These are phyloP conservation scores for Talaromyces rugulosus DNA, from an alignment of 2,329 filamentous ascomycete genomes.

Conservation along the genomic window DNA sequence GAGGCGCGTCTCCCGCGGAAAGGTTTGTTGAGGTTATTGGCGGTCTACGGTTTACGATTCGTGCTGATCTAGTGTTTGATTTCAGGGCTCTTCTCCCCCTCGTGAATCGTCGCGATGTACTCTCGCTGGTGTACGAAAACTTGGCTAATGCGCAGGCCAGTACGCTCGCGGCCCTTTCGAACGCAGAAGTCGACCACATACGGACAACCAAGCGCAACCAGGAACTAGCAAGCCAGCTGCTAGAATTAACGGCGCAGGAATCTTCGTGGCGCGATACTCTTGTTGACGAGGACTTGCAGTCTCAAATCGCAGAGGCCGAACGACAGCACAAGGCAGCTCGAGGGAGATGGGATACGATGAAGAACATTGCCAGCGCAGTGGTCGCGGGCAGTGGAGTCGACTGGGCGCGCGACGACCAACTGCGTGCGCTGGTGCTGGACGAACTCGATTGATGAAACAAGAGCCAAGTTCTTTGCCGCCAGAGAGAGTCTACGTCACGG, in stretches of 20 bases:
- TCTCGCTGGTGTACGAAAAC: slow-evolving; percentile 61
- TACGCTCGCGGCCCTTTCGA: slow-evolving; percentile 51
- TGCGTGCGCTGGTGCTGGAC: slow-evolving; percentile 69
- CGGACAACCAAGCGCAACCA: slow-evolving; percentile 58
- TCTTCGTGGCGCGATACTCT: slow-evolving; percentile 50
- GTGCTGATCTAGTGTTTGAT: not conserved
- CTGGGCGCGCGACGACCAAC: slow-evolving; percentile 66
- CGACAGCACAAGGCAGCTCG: slow-evolving; percentile 58
- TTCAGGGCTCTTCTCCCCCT: slow-evolving; percentile 62
- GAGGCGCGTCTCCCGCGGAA: slow-evolving; percentile 62
- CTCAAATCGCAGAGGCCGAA: slow-evolving; percentile 58
- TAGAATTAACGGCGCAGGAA: slow-evolving; percentile 59
- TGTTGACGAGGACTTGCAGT: slow-evolving; percentile 48
- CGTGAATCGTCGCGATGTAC: slow-evolving; percentile 62
- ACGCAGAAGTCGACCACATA: slow-evolving; percentile 57
- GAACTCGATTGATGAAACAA: slow-evolving; percentile 44
- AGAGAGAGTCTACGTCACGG: not conserved
- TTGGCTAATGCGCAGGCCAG: slow-evolving; percentile 52
- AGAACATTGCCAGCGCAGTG: slow-evolving; percentile 72
- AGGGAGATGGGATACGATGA: slow-evolving; percentile 69
- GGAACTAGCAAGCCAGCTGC: slow-evolving; percentile 57
- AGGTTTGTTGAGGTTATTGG: slow-evolving; percentile 45
- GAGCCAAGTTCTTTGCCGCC: not conserved
- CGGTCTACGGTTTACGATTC: slow-evolving; percentile 4
- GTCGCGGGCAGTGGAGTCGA: slow-evolving; percentile 78